Conservation (phyloP, 2,329 filamentous ascomycete genomes). For the Gnomoniopsis smithogilvyi region DNA sequence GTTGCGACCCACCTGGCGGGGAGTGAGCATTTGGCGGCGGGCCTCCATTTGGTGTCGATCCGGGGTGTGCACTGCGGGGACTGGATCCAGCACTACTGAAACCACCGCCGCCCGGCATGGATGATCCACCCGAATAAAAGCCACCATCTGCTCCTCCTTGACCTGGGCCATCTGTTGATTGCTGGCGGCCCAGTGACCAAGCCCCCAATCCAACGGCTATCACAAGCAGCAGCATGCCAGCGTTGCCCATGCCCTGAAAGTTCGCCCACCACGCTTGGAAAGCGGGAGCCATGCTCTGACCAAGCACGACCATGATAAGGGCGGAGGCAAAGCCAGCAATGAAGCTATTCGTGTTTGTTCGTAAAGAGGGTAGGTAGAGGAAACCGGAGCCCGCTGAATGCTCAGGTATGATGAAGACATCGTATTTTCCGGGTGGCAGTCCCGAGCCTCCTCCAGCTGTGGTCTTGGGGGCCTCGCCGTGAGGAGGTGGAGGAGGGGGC, state of each 20-base stretch:
- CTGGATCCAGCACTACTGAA: constrained; percentile 17
- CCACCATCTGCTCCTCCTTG: constrained; percentile 15
- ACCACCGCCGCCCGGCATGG: constrained; percentile 15
- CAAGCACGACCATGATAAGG: constrained; percentile 69
- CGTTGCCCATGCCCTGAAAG: constrained; percentile 68
- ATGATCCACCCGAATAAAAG: constrained; percentile 19
- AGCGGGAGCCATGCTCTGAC: constrained; percentile 69
- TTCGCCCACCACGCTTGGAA: constrained; percentile 70
- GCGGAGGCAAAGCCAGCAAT: constrained; percentile 80
- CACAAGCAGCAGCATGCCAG: constrained; percentile 69
- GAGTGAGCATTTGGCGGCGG: constrained; percentile 24
- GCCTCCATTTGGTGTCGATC: constrained; percentile 30
- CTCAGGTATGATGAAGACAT: constrained; percentile 95
- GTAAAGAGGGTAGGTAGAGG: constrained; percentile 87
- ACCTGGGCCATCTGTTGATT: constrained; percentile 43
- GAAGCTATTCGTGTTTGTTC: constrained; percentile 86
- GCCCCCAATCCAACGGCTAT: constrained; percentile 71
- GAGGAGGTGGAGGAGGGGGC: constrained; percentile 82
- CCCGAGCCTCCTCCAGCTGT: constrained; percentile 55
- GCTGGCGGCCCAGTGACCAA: constrained; percentile 69
- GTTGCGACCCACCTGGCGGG: constrained; percentile 18
- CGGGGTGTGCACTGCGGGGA: constrained; percentile 25
- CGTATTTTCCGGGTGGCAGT: constrained; percentile 85
- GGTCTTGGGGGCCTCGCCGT: constrained; percentile 73
- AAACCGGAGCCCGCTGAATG: constrained; percentile 88